These are phyloP conservation scores for Phylloporus rhodoxanthus DNA, from an alignment of 768 basidiomycete genomes.

Conservation along the genomic window DNA sequence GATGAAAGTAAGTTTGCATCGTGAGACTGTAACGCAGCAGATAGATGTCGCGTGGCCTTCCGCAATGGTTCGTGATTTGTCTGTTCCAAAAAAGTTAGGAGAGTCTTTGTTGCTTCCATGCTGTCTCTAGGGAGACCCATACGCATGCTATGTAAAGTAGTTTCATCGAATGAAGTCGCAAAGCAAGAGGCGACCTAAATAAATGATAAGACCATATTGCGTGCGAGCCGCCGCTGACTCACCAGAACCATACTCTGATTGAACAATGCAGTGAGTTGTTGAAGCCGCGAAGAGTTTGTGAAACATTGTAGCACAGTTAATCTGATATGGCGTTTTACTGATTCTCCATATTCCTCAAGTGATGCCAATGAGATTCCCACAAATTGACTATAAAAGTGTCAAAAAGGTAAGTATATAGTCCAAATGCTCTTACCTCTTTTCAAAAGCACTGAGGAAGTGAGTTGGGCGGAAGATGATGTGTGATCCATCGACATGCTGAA, in stretches of 20 bases:
- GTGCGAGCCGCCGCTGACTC: conserved; percentile 10
- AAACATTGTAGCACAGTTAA: conserved; percentile 38
- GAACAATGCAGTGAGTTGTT: conserved; percentile 39
- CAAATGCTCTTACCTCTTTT: conserved; percentile 35
- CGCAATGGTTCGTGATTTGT: conserved; percentile 33
- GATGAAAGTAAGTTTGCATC: conserved; percentile 12
- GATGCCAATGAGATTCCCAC: conserved; percentile 35
- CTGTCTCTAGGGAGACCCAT: conserved; percentile 1
- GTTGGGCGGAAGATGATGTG: conserved; percentile 41
- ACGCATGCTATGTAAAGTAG: conserved; percentile 13
- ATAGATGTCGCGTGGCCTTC: conserved; percentile 30
- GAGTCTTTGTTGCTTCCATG: conserved; percentile 17
- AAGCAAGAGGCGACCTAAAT: conserved; percentile 44
- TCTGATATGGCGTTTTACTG: conserved; percentile 35
- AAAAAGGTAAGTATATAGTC: not conserved
- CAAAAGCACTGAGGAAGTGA: conserved; percentile 34
- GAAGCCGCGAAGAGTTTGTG: conserved; percentile 33
- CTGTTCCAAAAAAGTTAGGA: conserved; percentile 30
- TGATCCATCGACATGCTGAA: conserved; percentile 31
- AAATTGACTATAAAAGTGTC: conserved; percentile 35
- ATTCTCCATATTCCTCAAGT: conserved; percentile 34
- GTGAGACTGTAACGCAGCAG: conserved; percentile 17
- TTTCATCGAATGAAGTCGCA: conserved; percentile 33
- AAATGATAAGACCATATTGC: conserved; percentile 3
- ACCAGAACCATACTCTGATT: conserved; percentile 41